Base-by-base conservation (phyloP, 495 filamentous ascomycete species). In the Neurospora sp. region DNA sequence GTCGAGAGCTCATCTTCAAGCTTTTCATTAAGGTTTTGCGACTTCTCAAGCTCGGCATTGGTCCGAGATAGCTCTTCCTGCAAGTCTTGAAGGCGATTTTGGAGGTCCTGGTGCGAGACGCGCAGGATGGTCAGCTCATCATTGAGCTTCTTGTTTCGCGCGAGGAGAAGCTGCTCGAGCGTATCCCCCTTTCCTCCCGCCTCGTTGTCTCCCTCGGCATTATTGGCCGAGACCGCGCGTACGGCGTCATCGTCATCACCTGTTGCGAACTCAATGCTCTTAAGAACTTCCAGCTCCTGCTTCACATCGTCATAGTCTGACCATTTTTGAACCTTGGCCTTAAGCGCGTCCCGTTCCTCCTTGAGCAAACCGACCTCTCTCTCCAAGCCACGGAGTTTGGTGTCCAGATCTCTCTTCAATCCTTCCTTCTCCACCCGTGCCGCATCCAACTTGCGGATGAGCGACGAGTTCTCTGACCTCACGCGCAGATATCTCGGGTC, bases 271-370 rank as follows among this genome's bases (percentile, higher is more conserved):
- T 99, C 96, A 74, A 99, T 97, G 75, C 94, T 96, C 89, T 97
- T 97, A 75, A 99, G 88, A 68, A 99, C 94, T 76, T 98, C 96
- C 35, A 99, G 86, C 81, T 99, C 96, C 71, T 94, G 91, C 79
- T 96, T 97, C 65, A 99, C 91, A 73, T 98, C 94, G 42, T 97
- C 93, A 77, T 99, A 99, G 79, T 99, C 96, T 75, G 90, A 88
- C 89, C 93, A 95, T 77, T 92, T 95, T 70, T 93, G 89, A 22
- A 98, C 87, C 80, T 94, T 96, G 37, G 86, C 85, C 77, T 90
- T 92, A 53, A 98, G 84, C 53, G 84, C 83, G 69, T 93, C 91
- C 53, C 91, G 86, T 75, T 94, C 92, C 38, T 88, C 86, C 74
- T 88, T 90, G 18, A 94, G 80, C 69, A 88, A 82, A 9, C 83